Evolutionary conservation across 768 basidiomycete species (phyloP).

Genomic region (Psilocybe sp.): DNA sequence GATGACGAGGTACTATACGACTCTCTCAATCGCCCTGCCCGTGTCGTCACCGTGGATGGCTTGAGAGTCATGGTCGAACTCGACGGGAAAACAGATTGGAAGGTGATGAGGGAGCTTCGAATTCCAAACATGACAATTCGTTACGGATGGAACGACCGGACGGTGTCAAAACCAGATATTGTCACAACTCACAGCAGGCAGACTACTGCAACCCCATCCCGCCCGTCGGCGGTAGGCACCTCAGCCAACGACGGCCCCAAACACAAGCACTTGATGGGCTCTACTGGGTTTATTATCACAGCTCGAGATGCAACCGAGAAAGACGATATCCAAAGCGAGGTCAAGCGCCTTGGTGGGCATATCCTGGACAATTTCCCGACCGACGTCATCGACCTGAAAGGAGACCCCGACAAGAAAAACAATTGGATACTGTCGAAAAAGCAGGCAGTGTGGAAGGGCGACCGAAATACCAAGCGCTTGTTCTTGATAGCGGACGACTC

Average conservation of each 20-base stretch:
- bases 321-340: slow-evolving; percentile 36
- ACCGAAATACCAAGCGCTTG: slow-evolving; percentile 45
- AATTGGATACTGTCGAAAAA: slow-evolving; percentile 50
- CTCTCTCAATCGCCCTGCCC: slow-evolving; percentile 27
- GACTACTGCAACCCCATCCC: slow-evolving; percentile 49
- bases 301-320: slow-evolving; percentile 25
- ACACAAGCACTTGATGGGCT: background rate
- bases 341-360: slow-evolving; percentile 50
- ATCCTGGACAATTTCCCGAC: slow-evolving; percentile 63
- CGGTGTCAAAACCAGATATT: slow-evolving; percentile 39
- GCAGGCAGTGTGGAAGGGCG: slow-evolving; percentile 46
- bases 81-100: slow-evolving; percentile 34
- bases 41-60: slow-evolving; percentile 29
- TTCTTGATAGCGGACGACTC: slow-evolving; percentile 68
- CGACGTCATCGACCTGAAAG: slow-evolving; percentile 51
- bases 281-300: too few species aligned
- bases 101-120: slow-evolving; percentile 38
- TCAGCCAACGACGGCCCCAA: slow-evolving; percentile 27
- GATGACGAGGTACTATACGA: slow-evolving; percentile 56
- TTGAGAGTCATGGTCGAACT: slow-evolving; percentile 35
- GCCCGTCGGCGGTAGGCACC: slow-evolving; percentile 36
- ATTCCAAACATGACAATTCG: slow-evolving; percentile 51
- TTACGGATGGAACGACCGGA: slow-evolving; percentile 53
- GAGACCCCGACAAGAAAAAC: slow-evolving; percentile 39
- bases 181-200: slow-evolving; percentile 32